Percentiles rank a stretch among this genome's conserved stretches.
Evolutionary conservation across 164 flowering plant genomes (phyloP).

Genomic region (Liquidambar formosana): DNA sequence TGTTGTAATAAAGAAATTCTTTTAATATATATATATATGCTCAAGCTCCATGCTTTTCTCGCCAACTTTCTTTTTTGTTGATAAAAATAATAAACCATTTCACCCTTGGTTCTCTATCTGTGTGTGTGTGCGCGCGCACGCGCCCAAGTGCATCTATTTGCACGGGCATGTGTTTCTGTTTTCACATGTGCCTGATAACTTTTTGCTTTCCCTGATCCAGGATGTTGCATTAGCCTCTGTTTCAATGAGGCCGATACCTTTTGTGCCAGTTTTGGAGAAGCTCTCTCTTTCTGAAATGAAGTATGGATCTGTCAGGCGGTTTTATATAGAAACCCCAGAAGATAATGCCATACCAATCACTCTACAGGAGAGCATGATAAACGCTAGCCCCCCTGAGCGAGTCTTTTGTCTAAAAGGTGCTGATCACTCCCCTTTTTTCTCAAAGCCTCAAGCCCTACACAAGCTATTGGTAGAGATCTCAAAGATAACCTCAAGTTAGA

Average conservation of each 20-base stretch:
- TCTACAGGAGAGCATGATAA: conserved; percentile 69
- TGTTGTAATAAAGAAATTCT: too few species aligned
- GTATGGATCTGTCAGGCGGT: conserved; percentile 81
- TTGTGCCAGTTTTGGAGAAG: conserved; percentile 84
- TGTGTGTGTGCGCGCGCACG: neutral
- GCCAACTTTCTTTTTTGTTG: neutral
- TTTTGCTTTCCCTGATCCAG: conserved; percentile 34
- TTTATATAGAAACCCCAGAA: conserved; percentile 77
- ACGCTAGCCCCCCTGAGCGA: conserved; percentile 65
- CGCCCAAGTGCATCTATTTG: too few species aligned
- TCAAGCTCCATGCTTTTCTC: neutral
- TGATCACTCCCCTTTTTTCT: conserved; percentile 97
- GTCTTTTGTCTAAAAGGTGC: conserved; percentile 83
- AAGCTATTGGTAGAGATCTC: conserved; percentile 79
- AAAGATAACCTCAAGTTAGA: conserved; percentile 32
- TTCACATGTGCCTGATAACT: conserved; percentile 10
- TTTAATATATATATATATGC: neutral
- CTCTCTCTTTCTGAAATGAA: conserved; percentile 72
- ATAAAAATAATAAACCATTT: neutral
- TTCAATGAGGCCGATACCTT: conserved; percentile 91
- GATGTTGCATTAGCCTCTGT: conserved; percentile 92
- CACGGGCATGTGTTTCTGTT: too few species aligned
- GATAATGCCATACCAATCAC: conserved; percentile 76
- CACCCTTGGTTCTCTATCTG: neutral
- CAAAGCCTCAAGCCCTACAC: conserved; percentile 94